Conservation (phyloP, 2,329 filamentous ascomycete species). For the Trichoderma afroharzianum region DNA sequence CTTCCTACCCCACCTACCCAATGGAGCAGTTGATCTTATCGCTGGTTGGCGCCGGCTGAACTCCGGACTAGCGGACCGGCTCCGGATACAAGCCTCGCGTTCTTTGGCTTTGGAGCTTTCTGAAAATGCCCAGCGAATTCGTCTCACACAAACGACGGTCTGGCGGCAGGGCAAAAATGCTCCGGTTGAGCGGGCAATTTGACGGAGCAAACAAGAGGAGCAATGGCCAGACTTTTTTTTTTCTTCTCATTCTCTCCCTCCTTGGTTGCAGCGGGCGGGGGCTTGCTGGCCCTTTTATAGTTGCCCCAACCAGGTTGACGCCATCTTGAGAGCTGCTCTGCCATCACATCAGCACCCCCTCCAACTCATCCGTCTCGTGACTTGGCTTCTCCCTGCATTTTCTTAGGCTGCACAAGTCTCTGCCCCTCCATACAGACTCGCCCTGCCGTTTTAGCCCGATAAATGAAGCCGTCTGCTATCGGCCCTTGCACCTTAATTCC, state of each 20-base stretch:
- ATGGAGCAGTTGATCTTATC: slow-evolving; percentile 12
- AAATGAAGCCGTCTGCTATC: slow-evolving; percentile 14
- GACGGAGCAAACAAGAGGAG: neutral
- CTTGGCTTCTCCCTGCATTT: slow-evolving; percentile 11
- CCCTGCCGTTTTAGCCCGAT: neutral
- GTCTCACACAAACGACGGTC: neutral
- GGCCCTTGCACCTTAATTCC: neutral
- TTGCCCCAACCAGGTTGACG: slow-evolving; percentile 13
- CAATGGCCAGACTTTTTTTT: neutral
- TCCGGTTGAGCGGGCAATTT: slow-evolving; percentile 14
- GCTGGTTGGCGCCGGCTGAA: slow-evolving; percentile 13
- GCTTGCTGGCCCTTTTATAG: slow-evolving; percentile 18
- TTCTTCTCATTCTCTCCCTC: neutral
- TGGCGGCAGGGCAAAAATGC: slow-evolving; percentile 9
- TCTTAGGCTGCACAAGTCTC: slow-evolving; percentile 8
- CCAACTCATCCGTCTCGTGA: slow-evolving; percentile 16
- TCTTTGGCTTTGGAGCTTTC: neutral
- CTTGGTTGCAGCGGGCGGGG: neutral
- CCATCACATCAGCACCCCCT: neutral
- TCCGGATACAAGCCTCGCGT: neutral
- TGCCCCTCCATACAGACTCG: slow-evolving; percentile 10
- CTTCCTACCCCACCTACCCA: slow-evolving; percentile 14
- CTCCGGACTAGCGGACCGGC: slow-evolving; percentile 12
- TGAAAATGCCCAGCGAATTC: neutral
- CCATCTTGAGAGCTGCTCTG: slow-evolving; percentile 11